Conservation (phyloP, 1,284 basidiomycete species). For the Sporisorium reilianum region DNA sequence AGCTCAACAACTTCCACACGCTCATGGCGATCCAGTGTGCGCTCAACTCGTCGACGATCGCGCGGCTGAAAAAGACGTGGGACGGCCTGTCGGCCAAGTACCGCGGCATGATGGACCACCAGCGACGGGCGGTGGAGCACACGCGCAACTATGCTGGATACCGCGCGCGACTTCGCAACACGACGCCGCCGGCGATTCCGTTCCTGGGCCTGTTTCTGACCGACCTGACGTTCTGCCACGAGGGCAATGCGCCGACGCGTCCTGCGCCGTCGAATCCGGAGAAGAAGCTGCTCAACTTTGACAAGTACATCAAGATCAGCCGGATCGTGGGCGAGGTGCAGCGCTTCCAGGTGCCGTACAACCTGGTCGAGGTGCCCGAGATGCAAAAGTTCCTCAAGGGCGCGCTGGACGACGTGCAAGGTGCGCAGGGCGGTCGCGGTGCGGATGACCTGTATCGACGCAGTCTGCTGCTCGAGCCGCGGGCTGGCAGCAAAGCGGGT, state of each 20-base stretch:
- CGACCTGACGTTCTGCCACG: constrained; percentile 93
- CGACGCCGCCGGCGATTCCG: constrained; percentile 61
- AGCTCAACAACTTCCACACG: constrained; percentile 71
- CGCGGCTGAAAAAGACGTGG: constrained; percentile 69
- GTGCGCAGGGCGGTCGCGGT: constrained; percentile 47
- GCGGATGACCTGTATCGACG: constrained; percentile 66
- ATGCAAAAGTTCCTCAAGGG: constrained; percentile 79
- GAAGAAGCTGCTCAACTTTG: constrained; percentile 91
- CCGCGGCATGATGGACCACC: constrained; percentile 80
- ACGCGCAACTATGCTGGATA: constrained; percentile 93
- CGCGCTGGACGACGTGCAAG: constrained; percentile 51
- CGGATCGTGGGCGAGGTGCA: constrained; percentile 79
- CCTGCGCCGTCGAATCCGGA: constrained; percentile 77
- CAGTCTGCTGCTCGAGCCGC: constrained; percentile 66
- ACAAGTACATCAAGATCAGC: constrained; percentile 72
- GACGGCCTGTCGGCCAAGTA: constrained; percentile 88
- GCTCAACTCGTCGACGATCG: constrained; percentile 70
- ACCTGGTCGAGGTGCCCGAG: constrained; percentile 83
- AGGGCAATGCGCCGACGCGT: constrained; percentile 89
- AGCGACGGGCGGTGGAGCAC: constrained; percentile 88
- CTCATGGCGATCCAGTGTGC: constrained; percentile 71
- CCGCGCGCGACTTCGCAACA: constrained; percentile 76
- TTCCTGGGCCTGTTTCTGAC: constrained; percentile 82
- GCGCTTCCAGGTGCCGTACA: constrained; percentile 88
- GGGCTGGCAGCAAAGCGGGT: constrained; percentile 33